These are phyloP conservation scores for Wickerhamomyces kurtzmanii DNA, from an alignment of 805 yeast genomes.

Conservation along the genomic window DNA sequence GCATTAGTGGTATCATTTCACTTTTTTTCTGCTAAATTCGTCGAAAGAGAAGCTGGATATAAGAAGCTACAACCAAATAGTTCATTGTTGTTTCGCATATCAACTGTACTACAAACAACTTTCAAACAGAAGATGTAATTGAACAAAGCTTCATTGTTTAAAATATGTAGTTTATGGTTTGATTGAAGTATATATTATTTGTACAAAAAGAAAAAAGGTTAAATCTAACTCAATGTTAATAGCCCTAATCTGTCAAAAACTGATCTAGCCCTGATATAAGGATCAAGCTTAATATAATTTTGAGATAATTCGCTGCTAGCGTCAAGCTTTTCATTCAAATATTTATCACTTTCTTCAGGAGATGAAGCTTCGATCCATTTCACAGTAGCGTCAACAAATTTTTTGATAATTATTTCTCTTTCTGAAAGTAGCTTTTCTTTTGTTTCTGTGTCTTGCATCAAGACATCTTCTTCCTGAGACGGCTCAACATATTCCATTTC, in stretches of 20 bases:
- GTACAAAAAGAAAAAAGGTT: too few species aligned
- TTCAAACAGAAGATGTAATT: too few species aligned
- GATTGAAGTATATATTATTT: too few species aligned
- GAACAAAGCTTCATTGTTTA: too few species aligned
- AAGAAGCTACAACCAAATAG: too few species aligned
- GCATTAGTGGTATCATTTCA: too few species aligned
- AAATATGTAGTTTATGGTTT: too few species aligned
- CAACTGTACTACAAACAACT: too few species aligned
- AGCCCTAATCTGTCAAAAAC: constrained; percentile 71
- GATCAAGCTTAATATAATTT: constrained; percentile 67
- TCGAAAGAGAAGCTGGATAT: too few species aligned
- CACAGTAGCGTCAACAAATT: constrained; percentile 55
- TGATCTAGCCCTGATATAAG: constrained; percentile 72
- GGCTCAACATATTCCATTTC: constrained; percentile 57
- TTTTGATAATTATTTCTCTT: constrained; percentile 42
- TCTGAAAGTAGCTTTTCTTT: constrained; percentile 35
- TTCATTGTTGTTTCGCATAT: too few species aligned
- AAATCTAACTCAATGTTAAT: constrained; percentile 22
- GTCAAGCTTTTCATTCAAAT: constrained; percentile 43
- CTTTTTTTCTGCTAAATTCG: too few species aligned
- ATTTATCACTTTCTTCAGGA: constrained; percentile 35
- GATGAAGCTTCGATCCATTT: constrained; percentile 68
- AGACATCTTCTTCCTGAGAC: constrained; percentile 43
- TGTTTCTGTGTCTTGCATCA: constrained; percentile 32
- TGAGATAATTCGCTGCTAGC: constrained; percentile 42